Evolutionary conservation across 2,329 filamentous ascomycete species (phyloP), one percentile per base, ranked within the genome.

Genomic region (Akanthomyces uredinophilus): DNA sequence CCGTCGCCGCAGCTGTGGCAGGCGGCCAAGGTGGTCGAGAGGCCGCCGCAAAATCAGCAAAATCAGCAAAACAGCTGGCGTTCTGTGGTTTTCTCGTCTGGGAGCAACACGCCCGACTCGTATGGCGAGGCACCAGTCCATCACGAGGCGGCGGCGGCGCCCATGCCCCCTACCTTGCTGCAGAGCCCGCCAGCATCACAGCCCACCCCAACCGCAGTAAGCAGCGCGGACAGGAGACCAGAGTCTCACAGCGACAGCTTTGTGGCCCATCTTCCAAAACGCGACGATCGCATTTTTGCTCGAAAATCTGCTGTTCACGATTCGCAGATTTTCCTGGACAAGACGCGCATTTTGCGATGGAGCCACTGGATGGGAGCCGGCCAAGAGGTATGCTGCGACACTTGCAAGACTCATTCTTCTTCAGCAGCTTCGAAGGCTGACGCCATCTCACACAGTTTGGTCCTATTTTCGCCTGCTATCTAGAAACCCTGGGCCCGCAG

Each of bases 271-370:
- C 39, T 27, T 27, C 50, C 24, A 22, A 46, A 39, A 18, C 32
- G 49, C 8, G 29, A 61, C 43, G 44, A 39, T 32, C 35, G 24
- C 10, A 24, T 57, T 3, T 43, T n/a, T 20, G 22, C 29, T 8
- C 52, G 52, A 1, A 61, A 27, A 20, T 46, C 20, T 20, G 53
- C 66, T 8, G 49, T 67, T 5, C 67, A 71, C 20, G 64, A 69
- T 52, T 70, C 72, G 3, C 68, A 72, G 32, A 68, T 74, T 27
- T 64, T 66, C 20, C 51, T 75, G 35, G 73, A 76, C 61, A 76
- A 77, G 65, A 72, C 73, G 5, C 71, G 74, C 29, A 66, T 72
- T 4, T 55, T 74, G 8, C 67, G 71, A 58, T 73, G 70, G 66
- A 74, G 69, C 61, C 67, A 71, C 35, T 72, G 70, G 69, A 67